A percentile compares a stretch with the other conserved stretches of the same genome.
Evolutionary conservation across 23 red algal genomes (phyloP).

Genomic region (Gracilariopsis chorda): DNA sequence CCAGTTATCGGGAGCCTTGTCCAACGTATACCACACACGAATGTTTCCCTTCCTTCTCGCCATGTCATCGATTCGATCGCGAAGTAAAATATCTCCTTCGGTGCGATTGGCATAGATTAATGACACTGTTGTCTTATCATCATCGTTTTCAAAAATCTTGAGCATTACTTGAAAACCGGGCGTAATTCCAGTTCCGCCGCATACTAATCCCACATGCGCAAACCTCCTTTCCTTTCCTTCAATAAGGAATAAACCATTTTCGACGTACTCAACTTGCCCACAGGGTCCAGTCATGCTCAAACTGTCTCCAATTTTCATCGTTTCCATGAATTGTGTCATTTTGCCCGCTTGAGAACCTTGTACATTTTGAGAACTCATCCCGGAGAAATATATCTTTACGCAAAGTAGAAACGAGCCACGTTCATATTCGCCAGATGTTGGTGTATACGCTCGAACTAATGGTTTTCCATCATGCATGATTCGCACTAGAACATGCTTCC

Average conservation of each 20-base stretch:
- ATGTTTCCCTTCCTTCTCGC: conserved; percentile 41
- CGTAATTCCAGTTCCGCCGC: conserved; percentile 88
- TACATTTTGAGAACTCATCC: conserved; percentile 46
- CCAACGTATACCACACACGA: conserved; percentile 69
- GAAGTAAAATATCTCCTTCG: conserved; percentile 75
- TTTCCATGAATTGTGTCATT: conserved; percentile 84
- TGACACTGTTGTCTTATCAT: conserved; percentile 50
- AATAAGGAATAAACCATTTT: conserved; percentile 36
- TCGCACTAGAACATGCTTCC: conserved; percentile 73
- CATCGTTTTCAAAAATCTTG: conserved; percentile 30
- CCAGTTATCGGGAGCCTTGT: background rate
- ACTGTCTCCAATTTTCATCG: conserved; percentile 68
- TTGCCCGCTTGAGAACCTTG: conserved; percentile 82
- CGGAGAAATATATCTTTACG: conserved; percentile 81
- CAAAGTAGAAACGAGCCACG: conserved; percentile 72
- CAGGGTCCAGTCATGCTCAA: conserved; percentile 82
- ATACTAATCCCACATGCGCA: conserved; percentile 61
- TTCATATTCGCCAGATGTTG: conserved; percentile 51
- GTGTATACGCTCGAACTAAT: conserved; percentile 92
- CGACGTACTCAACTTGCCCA: conserved; percentile 77
- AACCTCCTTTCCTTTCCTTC: conserved; percentile 39
- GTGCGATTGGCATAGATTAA: conserved; percentile 88
- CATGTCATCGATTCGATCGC: conserved; percentile 66
- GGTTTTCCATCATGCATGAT: conserved; percentile 61
- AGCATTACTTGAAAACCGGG: conserved; percentile 88